Evolutionary conservation across 805 yeast genomes (phyloP).

Genomic region (Zygosaccharomyces lentus): DNA sequence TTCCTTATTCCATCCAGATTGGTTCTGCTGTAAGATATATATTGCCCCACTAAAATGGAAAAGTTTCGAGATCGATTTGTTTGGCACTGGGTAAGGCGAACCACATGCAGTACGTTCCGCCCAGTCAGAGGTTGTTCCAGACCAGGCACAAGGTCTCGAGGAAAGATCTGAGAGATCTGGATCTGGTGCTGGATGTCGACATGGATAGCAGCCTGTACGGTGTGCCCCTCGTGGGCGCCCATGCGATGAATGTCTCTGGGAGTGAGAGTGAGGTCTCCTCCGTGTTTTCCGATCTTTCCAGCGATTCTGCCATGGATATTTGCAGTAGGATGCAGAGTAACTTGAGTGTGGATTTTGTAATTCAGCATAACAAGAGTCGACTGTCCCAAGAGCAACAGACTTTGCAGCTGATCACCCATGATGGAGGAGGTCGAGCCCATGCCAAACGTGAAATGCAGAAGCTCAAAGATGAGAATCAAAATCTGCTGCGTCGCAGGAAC

Average conservation of each 20-base stretch:
- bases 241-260: slow-evolving; percentile 1
- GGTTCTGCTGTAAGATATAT: background rate
- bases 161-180: slow-evolving; percentile 17
- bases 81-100: background rate
- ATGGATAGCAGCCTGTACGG: slow-evolving; percentile 12
- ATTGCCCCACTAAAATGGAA: background rate
- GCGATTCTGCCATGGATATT: slow-evolving; percentile 7
- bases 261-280: slow-evolving; percentile 8
- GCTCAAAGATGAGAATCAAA: slow-evolving; percentile 15
- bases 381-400: slow-evolving; percentile 14
- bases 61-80: background rate
- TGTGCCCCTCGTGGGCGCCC: slow-evolving; percentile 16
- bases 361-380: slow-evolving; percentile 18
- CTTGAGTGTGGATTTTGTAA: slow-evolving; percentile 19
- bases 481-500: slow-evolving; percentile 11
- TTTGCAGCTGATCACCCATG: slow-evolving; percentile 7
- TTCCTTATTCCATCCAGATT: slow-evolving; percentile 30
- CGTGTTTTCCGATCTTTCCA: slow-evolving; percentile 9
- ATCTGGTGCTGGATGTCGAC: slow-evolving; percentile 16
- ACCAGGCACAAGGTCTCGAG: slow-evolving; percentile 18
- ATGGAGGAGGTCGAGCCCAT: slow-evolving; percentile 1
- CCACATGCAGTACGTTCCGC: slow-evolving; percentile 14
- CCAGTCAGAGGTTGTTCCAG: slow-evolving; percentile 17
- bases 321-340: slow-evolving; percentile 15
- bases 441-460: slow-evolving; percentile 12